Evolutionary conservation across 2,329 filamentous ascomycete genomes (phyloP).

Genomic region (Penicillium carneum): DNA sequence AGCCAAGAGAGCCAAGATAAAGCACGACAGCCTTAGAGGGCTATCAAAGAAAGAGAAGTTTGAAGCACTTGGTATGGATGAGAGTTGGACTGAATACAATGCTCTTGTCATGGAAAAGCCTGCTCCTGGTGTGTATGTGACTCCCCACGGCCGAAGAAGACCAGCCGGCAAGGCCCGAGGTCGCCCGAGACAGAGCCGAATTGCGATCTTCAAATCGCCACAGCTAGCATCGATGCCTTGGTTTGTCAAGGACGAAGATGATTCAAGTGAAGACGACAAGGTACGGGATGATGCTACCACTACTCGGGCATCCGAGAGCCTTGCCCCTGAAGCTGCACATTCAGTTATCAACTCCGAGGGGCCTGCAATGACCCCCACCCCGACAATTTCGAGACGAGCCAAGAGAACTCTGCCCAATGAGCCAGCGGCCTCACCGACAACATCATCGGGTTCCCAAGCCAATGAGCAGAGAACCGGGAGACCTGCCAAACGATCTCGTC

Average conservation of each 20-base stretch:
- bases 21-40: conserved; percentile 34
- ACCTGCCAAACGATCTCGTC: conserved; percentile 33
- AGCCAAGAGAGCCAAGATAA: conserved; percentile 26
- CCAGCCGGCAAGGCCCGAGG: conserved; percentile 49
- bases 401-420: not conserved
- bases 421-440: not conserved
- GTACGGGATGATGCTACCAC: not conserved
- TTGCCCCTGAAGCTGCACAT: conserved; percentile 3
- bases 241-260: conserved; percentile 39
- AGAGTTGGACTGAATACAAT: conserved; percentile 53
- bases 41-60: conserved; percentile 51
- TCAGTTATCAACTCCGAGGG: conserved; percentile 2
- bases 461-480: conserved; percentile 17
- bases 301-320: not conserved
- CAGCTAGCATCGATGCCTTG: conserved; percentile 46
- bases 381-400: not conserved
- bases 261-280: conserved; percentile 17
- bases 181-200: conserved; percentile 49
- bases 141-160: conserved; percentile 48
- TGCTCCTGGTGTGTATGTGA: conserved; percentile 51
- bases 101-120: conserved; percentile 48
- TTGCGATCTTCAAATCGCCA: conserved; percentile 51
- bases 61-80: conserved; percentile 50
- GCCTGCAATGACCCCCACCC: not conserved
- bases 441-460: not conserved